phyloP scores from a whole-genome alignment of 176 grass and related monocot species.

The Dactylis glomerata region DNA sequence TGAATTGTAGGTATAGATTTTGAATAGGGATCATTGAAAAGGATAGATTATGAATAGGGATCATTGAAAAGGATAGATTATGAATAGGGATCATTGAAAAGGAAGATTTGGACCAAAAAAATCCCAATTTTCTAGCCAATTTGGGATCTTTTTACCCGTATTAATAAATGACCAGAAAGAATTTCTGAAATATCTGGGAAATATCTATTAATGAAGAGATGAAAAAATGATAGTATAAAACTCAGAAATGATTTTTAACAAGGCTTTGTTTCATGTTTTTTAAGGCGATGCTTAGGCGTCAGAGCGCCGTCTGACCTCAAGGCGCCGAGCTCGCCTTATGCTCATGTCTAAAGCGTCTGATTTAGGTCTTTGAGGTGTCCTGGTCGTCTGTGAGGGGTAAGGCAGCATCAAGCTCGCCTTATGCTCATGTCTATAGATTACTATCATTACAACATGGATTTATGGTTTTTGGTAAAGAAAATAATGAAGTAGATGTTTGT shows the following conservation, averaged over 20 bases:
- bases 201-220: not conserved
- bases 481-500: not conserved
- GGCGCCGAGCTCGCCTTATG: too few species aligned
- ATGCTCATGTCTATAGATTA: too few species aligned
- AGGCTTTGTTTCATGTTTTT: not conserved
- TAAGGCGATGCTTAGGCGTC: too few species aligned
- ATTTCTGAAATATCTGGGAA: not conserved
- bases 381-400: too few species aligned
- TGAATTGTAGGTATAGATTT: too few species aligned
- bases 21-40: too few species aligned
- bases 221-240: not conserved
- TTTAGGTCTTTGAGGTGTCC: too few species aligned
- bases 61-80: not conserved
- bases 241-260: not conserved
- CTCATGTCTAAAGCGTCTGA: too few species aligned
- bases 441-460: not conserved
- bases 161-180: not conserved
- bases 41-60: too few species aligned
- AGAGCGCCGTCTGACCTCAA: too few species aligned
- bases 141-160: not conserved
- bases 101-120: not conserved
- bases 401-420: too few species aligned
- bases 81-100: not conserved
- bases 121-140: too few species aligned
- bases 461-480: not conserved